Base-by-base conservation (phyloP, 495 filamentous ascomycete species). In the Lepraria neglecta region DNA sequence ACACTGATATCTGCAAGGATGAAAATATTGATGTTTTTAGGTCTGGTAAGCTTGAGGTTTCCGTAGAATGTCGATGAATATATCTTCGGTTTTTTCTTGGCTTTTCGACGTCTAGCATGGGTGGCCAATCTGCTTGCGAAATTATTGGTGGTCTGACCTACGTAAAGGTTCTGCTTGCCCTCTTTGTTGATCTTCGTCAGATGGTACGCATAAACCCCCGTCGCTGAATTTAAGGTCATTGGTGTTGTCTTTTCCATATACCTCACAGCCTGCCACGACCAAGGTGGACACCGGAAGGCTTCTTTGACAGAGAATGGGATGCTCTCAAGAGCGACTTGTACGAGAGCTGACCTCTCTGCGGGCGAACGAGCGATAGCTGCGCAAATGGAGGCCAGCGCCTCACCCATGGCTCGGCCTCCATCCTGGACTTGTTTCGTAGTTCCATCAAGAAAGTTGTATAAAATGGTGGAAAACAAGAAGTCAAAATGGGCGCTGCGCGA, bases 11-110 rank as follows among this genome's bases (percentile, higher is more conserved):
- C 48, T 51, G 48, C 48, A 51, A 51, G 48, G 0, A 51, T 51
- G 6, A 30, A 30, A 30, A 28, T 30, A 2, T 51, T 30, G 24
- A 30, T 51, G 24, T 51, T 12, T 28, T 21, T 17, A 51, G 48
- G 48, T 51, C 48, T 30, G 48, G 48, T 51, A 2, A 51, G 19
- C 48, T 51, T 51, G 48, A 51, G 48, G 48, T 51, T 51, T 51
- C 14, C 48, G 19, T 51, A 51, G 48, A 51, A 30, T 30, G 1
- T 30, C 28, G 48, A 51, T 51, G 48, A 51, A 30, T 24, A 28
- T 30, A 5, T 9, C 48, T 51, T 30, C 9, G 4, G 4, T 51
- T 21, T 51, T 51, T 51, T 51, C 1, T 9, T 6, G 48, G 48
- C 48, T 28, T 51, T 51, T 30, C 24, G 48, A 51, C 24, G 14